phyloP scores from a whole-genome alignment of 2,329 filamentous ascomycete species.

The Stachybotrys chlorohalonatus region DNA sequence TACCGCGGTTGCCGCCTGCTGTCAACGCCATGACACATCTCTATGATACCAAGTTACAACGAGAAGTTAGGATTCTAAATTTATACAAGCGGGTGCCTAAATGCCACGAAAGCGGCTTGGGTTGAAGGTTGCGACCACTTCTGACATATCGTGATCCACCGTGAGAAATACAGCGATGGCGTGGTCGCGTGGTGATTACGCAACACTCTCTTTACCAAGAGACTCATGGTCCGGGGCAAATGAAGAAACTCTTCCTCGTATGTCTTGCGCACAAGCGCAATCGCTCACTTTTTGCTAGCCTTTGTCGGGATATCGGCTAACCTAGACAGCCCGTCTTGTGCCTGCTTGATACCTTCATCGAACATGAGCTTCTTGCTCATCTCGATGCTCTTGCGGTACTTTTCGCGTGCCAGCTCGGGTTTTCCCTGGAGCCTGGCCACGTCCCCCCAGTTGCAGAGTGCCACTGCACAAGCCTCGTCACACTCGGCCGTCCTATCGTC shows the following conservation, averaged over 20 bases:
- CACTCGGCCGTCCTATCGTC: constrained; percentile 68
- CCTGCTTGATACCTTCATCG: constrained; percentile 40
- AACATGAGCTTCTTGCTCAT: constrained; percentile 49
- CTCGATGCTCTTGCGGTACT: constrained; percentile 59
- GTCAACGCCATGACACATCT: not conserved
- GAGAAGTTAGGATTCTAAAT: not conserved
- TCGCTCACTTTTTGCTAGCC: not conserved
- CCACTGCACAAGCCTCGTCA: constrained; percentile 72
- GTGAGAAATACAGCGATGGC: no score
- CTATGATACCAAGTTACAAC: not conserved
- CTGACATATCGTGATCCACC: not conserved
- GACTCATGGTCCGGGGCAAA: no score
- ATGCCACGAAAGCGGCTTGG: not conserved
- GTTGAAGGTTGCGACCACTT: not conserved
- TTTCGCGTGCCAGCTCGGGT: constrained; percentile 51
- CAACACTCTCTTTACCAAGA: no score
- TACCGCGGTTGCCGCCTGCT: not conserved
- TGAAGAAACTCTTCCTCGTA: no score
- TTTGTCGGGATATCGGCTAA: constrained; percentile 9
- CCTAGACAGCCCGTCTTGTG: constrained; percentile 38
- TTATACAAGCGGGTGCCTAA: not conserved
- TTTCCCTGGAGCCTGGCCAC: constrained; percentile 69
- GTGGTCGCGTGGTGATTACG: no score
- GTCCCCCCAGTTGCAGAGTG: constrained; percentile 80
- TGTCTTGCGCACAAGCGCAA: no score